phyloP scores from a whole-genome alignment of 192 early-diverging fungal species.

The Funneliformis mosseae region DNA sequence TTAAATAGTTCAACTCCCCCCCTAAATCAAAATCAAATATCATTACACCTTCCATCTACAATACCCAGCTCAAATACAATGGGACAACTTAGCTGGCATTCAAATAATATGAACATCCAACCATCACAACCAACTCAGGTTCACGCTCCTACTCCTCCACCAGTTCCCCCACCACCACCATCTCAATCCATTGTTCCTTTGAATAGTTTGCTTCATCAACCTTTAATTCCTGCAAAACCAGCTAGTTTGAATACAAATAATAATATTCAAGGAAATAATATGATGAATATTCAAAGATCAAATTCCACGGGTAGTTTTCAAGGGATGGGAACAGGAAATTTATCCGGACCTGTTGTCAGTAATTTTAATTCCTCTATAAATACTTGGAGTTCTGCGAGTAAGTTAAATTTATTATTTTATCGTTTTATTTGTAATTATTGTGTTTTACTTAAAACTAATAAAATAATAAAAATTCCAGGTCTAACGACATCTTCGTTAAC shows the following conservation, averaged over 20 bases:
- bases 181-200: background rate
- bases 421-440: background rate
- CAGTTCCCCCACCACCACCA: background rate
- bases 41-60: background rate
- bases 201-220: background rate
- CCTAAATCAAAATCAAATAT: background rate
- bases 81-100: background rate
- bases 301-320: background rate
- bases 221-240: background rate
- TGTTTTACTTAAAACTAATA: background rate
- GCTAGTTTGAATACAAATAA: background rate
- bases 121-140: background rate
- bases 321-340: background rate
- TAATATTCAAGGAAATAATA: background rate
- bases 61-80: background rate
- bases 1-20: background rate
- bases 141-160: background rate
- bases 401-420: background rate
- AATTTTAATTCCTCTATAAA: background rate
- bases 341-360: background rate
- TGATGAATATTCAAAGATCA: background rate
- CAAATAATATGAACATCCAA: background rate
- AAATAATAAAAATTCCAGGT: background rate
- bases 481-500: background rate
- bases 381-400: background rate